Base-by-base conservation (phyloP, 148 eudicot species). In the Gaultheria prostrata region DNA sequence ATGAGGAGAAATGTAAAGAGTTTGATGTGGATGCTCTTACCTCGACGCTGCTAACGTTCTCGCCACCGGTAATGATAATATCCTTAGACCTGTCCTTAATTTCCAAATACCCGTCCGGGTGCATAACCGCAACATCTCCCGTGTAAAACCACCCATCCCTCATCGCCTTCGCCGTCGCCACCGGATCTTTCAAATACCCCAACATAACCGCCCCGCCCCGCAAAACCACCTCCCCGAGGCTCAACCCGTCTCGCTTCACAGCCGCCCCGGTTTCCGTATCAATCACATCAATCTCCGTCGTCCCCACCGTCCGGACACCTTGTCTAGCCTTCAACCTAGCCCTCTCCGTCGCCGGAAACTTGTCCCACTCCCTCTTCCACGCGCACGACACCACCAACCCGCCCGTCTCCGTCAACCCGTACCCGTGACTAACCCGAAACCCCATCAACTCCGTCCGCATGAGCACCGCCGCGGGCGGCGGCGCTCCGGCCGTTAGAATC, bases 111-210 rank as follows among this genome's bases (percentile, higher is more conserved):
- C 95, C 97, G 59, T 92, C 93, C 0, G 85, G 67, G 80, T 92
- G 95, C 84, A 93, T 91, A 28, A 93, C 97, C 4, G 90, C 97
- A 0, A 92, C 88, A 43, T 93, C 94, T 3, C 97, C 97, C 0
- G 97, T 93, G 33, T 86, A 86, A 53, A 93, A 90, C 97, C 97
- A 93, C 18, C 94, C 93, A 32, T 92, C 87, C 65, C 84, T 87
- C 85, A 93, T 88, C 33, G 85, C 85, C 56, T 86, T 88, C 0
- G 78, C 32, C 1, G 97, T 92, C 0, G 81, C 91, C 35, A 86
- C 86, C 0, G 88, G 88, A 61, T 93, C 92, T 82, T 93, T 92
- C 0, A 92, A 77, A 57, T 93, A 92, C 1, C 97, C 97, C 69
- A 92, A 72, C 97, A 93, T 93, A 6, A 93, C 13, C 12, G 87